These are phyloP conservation scores for Paxillus ammoniavirescens DNA, from an alignment of 768 basidiomycete genomes.

Conservation along the genomic window DNA sequence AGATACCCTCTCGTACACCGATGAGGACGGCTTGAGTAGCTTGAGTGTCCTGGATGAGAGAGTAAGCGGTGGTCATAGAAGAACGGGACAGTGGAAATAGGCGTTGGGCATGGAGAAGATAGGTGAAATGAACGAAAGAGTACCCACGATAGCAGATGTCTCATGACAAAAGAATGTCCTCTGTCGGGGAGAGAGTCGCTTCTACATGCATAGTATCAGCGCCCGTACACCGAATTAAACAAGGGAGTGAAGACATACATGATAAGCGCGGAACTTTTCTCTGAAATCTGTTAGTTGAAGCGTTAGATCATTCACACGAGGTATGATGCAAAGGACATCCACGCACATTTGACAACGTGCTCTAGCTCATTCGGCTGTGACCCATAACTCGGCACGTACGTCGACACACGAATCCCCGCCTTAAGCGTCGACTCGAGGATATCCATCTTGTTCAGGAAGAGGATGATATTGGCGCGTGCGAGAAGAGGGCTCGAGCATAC, in stretches of 20 bases:
- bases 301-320: not conserved
- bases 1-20: slow-evolving; percentile 43
- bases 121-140: not conserved
- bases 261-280: slow-evolving; percentile 64
- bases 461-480: slow-evolving; percentile 57
- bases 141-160: slow-evolving; percentile 67
- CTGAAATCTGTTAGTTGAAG: slow-evolving; percentile 50
- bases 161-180: slow-evolving; percentile 68
- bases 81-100: not conserved
- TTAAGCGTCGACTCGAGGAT: slow-evolving; percentile 55
- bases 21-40: slow-evolving; percentile 38
- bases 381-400: slow-evolving; percentile 62
- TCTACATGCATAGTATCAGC: slow-evolving; percentile 33
- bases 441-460: slow-evolving; percentile 80
- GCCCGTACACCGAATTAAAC: not conserved
- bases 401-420: slow-evolving; percentile 52
- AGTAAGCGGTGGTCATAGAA: not conserved
- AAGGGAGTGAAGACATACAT: slow-evolving; percentile 39
- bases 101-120: not conserved
- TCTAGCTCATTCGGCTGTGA: slow-evolving; percentile 56
- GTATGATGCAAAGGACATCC: not conserved
- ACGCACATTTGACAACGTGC: slow-evolving; percentile 63
- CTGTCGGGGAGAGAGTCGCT: slow-evolving; percentile 51
- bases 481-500: slow-evolving; percentile 66
- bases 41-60: slow-evolving; percentile 33